Percentiles rank a stretch among this genome's conserved stretches.
Evolutionary conservation across 768 basidiomycete genomes (phyloP).

Genomic region (Cystofilobasidium capitatum): DNA sequence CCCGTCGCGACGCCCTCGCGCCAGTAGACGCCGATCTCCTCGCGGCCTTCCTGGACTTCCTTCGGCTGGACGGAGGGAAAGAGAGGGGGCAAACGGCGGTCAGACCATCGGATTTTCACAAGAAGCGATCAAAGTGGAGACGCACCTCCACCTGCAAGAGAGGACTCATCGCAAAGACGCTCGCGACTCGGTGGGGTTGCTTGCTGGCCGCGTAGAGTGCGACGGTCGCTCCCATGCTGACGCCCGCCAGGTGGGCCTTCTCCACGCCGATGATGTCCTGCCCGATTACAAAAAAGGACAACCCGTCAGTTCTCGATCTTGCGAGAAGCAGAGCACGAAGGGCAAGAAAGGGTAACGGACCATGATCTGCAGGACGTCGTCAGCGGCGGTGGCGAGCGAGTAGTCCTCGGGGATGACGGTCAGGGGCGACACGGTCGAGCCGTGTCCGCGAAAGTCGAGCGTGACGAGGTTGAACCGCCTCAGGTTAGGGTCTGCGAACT

Average conservation of each 20-base stretch:
- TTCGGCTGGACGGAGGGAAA: neutral
- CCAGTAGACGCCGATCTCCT: slow-evolving; percentile 10
- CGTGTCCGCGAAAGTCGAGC: slow-evolving; percentile 9
- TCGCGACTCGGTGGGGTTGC: neutral
- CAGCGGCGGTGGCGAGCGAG: neutral
- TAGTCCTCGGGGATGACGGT: neutral
- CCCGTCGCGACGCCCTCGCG: slow-evolving; percentile 3
- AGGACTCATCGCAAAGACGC: neutral
- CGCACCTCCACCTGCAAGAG: slow-evolving; percentile 2
- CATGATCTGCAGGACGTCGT: slow-evolving; percentile 1
- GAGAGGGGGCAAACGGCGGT: neutral
- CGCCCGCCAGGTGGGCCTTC: slow-evolving; percentile 5
- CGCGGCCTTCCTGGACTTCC: slow-evolving; percentile 13
- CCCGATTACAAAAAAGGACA: neutral
- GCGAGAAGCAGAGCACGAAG: neutral
- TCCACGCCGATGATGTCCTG: slow-evolving; percentile 2
- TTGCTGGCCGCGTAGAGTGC: neutral
- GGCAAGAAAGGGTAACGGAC: neutral
- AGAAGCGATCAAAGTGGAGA: too few species aligned
- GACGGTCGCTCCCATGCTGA: slow-evolving; percentile 2
- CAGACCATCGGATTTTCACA: too few species aligned
- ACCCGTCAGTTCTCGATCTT: too few species aligned
- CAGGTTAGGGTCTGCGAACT: neutral
- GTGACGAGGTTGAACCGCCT: slow-evolving; percentile 14
- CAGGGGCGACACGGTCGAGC: neutral